These are phyloP conservation scores for Lentinus polychrous DNA, from an alignment of 1,284 basidiomycete genomes.

Conservation along the genomic window DNA sequence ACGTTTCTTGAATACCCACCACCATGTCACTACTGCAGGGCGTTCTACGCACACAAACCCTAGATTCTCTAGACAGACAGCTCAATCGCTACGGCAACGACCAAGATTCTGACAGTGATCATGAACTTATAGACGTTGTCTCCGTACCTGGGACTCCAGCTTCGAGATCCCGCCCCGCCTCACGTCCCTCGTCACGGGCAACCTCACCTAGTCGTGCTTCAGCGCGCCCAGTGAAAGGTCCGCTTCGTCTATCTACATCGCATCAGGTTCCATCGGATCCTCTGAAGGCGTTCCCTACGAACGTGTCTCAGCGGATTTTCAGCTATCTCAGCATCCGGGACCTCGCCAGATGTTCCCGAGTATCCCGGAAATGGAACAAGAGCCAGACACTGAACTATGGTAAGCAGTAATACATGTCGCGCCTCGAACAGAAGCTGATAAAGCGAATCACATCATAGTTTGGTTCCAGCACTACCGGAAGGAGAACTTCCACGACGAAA, in stretches of 20 bases:
- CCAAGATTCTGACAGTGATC: conserved; percentile 50
- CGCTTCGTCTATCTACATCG: conserved; percentile 31
- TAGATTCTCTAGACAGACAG: conserved; percentile 39
- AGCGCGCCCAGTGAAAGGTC: conserved; percentile 32
- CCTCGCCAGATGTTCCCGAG: conserved; percentile 70
- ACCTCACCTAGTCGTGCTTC: conserved; percentile 55
- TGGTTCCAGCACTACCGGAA: conserved; percentile 87
- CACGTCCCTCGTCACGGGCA: conserved; percentile 40
- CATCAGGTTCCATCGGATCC: conserved; percentile 40
- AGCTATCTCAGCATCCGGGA: conserved; percentile 54
- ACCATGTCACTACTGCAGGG: conserved; percentile 70
- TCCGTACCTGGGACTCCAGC: conserved; percentile 65
- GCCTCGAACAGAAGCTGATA: neutral
- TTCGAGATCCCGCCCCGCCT: conserved; percentile 34
- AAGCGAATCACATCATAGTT: conserved; percentile 37
- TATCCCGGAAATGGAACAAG: conserved; percentile 80
- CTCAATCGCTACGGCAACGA: conserved; percentile 28
- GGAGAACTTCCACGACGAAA: conserved; percentile 73
- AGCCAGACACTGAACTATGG: conserved; percentile 88
- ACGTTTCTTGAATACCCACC: conserved; percentile 7
- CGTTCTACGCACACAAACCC: conserved; percentile 55
- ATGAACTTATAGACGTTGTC: conserved; percentile 69
- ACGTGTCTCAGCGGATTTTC: conserved; percentile 75
- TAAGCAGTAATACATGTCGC: conserved; percentile 29
- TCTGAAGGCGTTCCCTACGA: conserved; percentile 69